A percentile compares a stretch with the other conserved stretches of the same genome.
These are phyloP conservation scores for Entomortierella lignicola DNA, from an alignment of 192 early-diverging fungal genomes.

Conservation along the genomic window DNA sequence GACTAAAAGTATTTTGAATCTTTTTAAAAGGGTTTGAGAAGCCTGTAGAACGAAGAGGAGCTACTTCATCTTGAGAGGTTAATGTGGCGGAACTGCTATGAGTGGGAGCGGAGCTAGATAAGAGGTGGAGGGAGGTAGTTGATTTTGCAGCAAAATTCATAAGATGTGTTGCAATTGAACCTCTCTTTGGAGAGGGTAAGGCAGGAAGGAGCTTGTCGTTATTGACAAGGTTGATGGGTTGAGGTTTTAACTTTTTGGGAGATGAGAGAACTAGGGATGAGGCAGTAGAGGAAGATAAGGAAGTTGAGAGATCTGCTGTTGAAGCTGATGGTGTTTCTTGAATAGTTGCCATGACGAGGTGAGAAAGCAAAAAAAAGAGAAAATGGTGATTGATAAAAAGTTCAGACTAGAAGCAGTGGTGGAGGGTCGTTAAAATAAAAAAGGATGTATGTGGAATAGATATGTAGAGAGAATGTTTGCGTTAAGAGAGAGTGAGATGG, in stretches of 20 bases:
- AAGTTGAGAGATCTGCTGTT: background rate
- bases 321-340: background rate
- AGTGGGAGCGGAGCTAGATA: constrained; percentile 43
- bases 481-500: background rate
- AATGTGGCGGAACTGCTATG: background rate
- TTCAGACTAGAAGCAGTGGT: no score
- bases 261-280: constrained; percentile 11
- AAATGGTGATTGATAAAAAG: no score
- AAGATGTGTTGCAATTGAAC: constrained; percentile 44
- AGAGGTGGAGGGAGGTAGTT: constrained; percentile 38
- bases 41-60: constrained; percentile 18
- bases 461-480: no score
- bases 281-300: constrained; percentile 6
- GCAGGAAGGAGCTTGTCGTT: constrained; percentile 3
- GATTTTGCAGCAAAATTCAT: constrained; percentile 38
- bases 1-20: constrained; percentile 1
- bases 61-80: constrained; percentile 18
- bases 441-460: no score
- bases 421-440: no score
- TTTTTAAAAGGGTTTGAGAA: constrained; percentile 55
- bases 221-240: constrained; percentile 18
- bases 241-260: constrained; percentile 13
- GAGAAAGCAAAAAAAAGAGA: background rate
- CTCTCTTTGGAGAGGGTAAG: constrained; percentile 25
- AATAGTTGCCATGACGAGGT: background rate